phyloP scores from a whole-genome alignment of 2,329 filamentous ascomycete species.

The Endocalyx cinctus region DNA sequence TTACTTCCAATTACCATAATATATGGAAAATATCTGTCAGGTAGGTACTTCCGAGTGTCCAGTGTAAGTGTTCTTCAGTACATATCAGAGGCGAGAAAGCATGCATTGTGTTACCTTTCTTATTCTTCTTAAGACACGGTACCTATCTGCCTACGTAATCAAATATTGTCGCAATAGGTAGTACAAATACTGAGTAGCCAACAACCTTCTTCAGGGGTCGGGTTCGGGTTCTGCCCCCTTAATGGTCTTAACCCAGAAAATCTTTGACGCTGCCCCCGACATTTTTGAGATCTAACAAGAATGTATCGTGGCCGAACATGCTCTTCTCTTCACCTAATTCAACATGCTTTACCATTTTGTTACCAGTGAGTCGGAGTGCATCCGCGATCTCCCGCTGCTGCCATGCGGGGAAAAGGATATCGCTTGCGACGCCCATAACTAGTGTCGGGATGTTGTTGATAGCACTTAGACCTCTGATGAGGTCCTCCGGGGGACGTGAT shows the following conservation, averaged over 20 bases:
- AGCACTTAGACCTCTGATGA: slow-evolving; percentile 68
- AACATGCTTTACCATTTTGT: slow-evolving; percentile 76
- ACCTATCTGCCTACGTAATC: no score
- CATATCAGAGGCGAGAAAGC: no score
- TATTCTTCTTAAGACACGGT: no score
- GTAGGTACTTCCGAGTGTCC: no score
- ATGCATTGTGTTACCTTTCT: no score
- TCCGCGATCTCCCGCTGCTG: slow-evolving; percentile 93
- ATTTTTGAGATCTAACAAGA: slow-evolving; percentile 85
- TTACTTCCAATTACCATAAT: no score
- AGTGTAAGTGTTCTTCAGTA: no score
- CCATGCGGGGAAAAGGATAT: slow-evolving; percentile 97
- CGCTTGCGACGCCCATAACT: slow-evolving; percentile 90
- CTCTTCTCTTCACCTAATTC: slow-evolving; percentile 94
- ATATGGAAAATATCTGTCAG: no score
- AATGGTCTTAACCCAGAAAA: slow-evolving; percentile 72
- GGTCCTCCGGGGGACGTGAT: slow-evolving; percentile 66
- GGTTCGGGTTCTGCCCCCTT: not conserved
- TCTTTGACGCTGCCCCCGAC: slow-evolving; percentile 78
- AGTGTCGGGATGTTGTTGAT: slow-evolving; percentile 75
- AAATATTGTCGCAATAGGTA: no score
- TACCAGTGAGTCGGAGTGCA: slow-evolving; percentile 72
- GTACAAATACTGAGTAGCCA: not conserved
- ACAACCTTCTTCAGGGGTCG: not conserved
- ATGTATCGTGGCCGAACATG: slow-evolving; percentile 94